Conservation (phyloP, 352 stramenopile species). For the Pythium grandisporangium region DNA sequence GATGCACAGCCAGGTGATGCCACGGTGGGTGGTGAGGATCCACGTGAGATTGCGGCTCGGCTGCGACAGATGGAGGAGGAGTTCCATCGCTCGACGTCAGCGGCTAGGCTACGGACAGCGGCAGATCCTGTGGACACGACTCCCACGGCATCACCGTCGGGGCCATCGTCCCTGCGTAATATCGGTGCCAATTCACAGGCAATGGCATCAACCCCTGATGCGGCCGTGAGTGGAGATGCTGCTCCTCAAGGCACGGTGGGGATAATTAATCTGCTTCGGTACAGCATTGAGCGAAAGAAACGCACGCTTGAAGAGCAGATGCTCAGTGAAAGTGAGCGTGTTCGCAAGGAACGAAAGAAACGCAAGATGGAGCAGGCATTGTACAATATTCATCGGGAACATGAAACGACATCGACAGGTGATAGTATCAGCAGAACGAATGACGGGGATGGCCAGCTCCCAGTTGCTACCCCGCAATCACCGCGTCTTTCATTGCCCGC, state of each 20-base stretch:
- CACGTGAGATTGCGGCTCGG: constrained; percentile 16
- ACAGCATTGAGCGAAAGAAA: constrained; percentile 42
- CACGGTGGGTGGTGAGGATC: constrained; percentile 2
- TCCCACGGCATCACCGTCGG: background rate
- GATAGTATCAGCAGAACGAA: too few species aligned
- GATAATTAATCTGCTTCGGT: constrained; percentile 42
- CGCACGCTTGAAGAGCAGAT: constrained; percentile 34
- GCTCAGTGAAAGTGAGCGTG: constrained; percentile 41
- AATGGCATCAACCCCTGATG: background rate
- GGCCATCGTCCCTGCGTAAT: background rate
- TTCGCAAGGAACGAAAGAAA: constrained; percentile 51
- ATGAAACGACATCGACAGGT: constrained; percentile 9
- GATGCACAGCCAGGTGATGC: too few species aligned
- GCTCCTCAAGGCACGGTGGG: too few species aligned
- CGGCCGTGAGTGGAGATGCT: too few species aligned
- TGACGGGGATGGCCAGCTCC: too few species aligned
- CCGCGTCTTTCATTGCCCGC: background rate
- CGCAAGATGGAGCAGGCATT: constrained; percentile 47
- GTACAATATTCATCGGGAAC: constrained; percentile 37
- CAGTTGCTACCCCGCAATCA: background rate
- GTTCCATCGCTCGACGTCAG: constrained; percentile 15
- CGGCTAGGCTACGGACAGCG: constrained; percentile 2
- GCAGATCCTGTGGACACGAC: background rate
- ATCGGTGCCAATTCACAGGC: background rate
- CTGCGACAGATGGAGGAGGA: constrained; percentile 37